Evolutionary conservation across 306 rosid species (phyloP), one percentile per base, ranked within the genome.

Genomic region (Prinsepia uniflora): DNA sequence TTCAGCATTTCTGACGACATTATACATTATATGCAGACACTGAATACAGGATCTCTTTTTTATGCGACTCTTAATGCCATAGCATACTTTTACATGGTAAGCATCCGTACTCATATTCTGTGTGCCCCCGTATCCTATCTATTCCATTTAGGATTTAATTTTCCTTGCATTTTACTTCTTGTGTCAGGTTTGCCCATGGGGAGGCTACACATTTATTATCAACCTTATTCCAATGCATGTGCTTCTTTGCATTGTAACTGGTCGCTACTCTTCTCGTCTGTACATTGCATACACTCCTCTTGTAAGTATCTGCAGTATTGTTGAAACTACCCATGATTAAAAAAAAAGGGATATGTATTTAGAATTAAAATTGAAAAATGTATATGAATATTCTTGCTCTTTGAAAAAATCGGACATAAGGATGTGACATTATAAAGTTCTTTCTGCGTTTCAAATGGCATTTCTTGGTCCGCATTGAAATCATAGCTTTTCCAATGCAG

Each of bases 211-310:
- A 72, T 95, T 95, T 73, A 95, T 95, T 73, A 91, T 95, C 79
- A 95, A 95, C 74, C 99, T 95, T 68, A 95, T 95, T 86, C 99
- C 99, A 6, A 91, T 95, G 91, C 99, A 95, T 85, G 99, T 75
- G 49, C 97, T 95, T 75, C 79, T 95, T 84, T 95, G 99, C 96
- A 84, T 95, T 79, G 71, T 86, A 63, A 91, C 99, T 50, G 99
- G 99, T 44, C 96, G 99, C 81, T 95, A 91, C 75, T 95, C 99
- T 67, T 79, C 97, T 72, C 90, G 96, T 13, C 84, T 95, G 67
- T 95, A 95, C 84, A 89, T 95, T 86, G 97, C 99, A 36, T 95
- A 91, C 68, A 91, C 96, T 55, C 99, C 99, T 72, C 91, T 95
- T 63, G 99, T 95, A 88, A 95, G 97, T 87, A 82, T 79, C 50